Evolutionary conservation across 148 eudicot genomes (phyloP).

Genomic region (Cornus controversa): DNA sequence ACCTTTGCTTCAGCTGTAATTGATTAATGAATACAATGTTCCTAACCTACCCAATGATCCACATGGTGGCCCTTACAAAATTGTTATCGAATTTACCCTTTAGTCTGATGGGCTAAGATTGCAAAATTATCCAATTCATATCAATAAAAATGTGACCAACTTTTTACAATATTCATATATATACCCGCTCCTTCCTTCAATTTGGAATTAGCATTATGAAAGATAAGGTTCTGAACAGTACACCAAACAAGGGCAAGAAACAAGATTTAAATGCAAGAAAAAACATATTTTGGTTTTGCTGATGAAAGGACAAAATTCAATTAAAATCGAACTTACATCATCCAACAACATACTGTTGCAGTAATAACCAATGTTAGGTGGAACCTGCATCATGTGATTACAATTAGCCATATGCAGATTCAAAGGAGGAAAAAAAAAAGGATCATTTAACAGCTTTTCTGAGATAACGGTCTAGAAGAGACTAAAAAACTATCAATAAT

Average conservation of each 20-base stretch:
- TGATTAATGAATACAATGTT: too few species aligned
- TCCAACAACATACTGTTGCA: conserved; percentile 93
- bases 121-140: neutral
- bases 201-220: neutral
- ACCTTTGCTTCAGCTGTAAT: neutral
- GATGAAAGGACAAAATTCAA: neutral
- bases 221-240: neutral
- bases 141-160: neutral
- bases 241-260: neutral
- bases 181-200: neutral
- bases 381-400: conserved; percentile 57
- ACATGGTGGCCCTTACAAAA: too few species aligned
- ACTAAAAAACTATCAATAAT: neutral
- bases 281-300: neutral
- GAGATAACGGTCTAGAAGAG: neutral
- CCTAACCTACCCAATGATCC: too few species aligned
- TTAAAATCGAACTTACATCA: conserved; percentile 72
- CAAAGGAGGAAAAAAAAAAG: neutral
- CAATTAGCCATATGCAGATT: neutral
- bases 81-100: neutral
- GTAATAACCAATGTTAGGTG: conserved; percentile 79
- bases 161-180: too few species aligned
- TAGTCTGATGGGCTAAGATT: neutral
- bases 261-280: neutral
- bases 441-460: neutral